phyloP scores from a whole-genome alignment of 225 moss, liverwort and hornwort species.

The Physcomitrellopsis africana region DNA sequence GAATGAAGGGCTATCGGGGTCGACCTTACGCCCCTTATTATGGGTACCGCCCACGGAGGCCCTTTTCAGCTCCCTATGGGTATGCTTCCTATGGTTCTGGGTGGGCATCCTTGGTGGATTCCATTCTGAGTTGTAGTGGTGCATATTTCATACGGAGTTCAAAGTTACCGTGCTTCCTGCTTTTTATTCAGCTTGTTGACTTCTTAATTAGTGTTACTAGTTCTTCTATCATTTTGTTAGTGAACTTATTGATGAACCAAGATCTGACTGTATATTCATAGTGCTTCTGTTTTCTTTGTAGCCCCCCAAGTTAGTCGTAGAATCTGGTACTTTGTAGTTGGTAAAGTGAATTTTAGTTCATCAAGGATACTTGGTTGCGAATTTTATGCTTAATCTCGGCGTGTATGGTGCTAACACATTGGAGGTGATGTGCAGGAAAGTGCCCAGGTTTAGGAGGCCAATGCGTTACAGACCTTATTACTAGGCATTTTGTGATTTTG shows the following conservation, averaged over 20 bases:
- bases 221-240: neutral
- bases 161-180: constrained; percentile 48
- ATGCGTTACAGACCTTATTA: constrained; percentile 88
- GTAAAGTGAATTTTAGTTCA: neutral
- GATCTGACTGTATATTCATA: neutral
- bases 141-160: constrained; percentile 91
- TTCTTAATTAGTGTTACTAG: constrained; percentile 15
- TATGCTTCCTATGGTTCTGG: constrained; percentile 98
- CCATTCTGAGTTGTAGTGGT: constrained; percentile 95
- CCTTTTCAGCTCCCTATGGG: constrained; percentile 96
- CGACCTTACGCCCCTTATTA: constrained; percentile 87
- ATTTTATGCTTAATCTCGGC: neutral
- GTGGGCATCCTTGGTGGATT: constrained; percentile 93
- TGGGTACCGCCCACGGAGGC: constrained; percentile 97
- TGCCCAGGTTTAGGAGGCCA: constrained; percentile 86
- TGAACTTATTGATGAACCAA: neutral
- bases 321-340: neutral
- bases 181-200: constrained; percentile 10
- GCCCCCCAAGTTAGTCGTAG: neutral
- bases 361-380: neutral
- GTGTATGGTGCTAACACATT: neutral
- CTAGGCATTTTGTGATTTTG: constrained; percentile 38
- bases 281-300: neutral
- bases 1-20: constrained; percentile 91
- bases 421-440: constrained; percentile 61